Evolutionary conservation across 2,329 filamentous ascomycete genomes (phyloP), one percentile per base, ranked within the genome.

Genomic region (Apiospora rasikravindrae): DNA sequence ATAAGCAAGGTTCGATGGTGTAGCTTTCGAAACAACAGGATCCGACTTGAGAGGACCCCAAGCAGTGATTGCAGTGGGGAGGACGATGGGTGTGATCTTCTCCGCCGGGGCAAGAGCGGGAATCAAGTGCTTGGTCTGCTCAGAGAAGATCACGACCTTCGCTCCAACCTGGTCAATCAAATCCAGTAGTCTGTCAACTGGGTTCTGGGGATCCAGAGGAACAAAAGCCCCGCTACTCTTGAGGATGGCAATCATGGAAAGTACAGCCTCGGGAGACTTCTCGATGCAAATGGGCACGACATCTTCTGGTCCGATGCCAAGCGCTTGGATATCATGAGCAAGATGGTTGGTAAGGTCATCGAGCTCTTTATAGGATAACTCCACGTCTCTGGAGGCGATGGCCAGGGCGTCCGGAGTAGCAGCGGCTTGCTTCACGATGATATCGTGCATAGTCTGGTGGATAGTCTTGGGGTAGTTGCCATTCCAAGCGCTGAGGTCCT

Each of bases 331-430:
- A 16, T 69, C 29, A 8, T 51, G 67, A 24, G 45, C 67, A 0
- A 47, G 45, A 22, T 47, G 29, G 24, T 45, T 51, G 7, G 67
- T 37, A 1, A 74, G 66, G 11, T 70, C 64, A 47, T 79, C 77
- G 24, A 82, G 74, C 67, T 81, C 74, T 10, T 71, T 70, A 69
- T 82, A 81, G 0, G 79, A 79, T 16, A 82, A 29, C 3, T 75
- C 66, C 5, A 77, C 77, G 69, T 83, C 81, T 77, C 78, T 73
- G 72, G 77, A 68, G 10, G 26, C n/a, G 29, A 70, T 53, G 16
- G 69, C 69, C 24, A 16, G 44, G 7, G 57, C 70, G n/a, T 47
- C 57, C 22, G 40, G 70, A 14, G 57, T 64, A 6, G 45, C 44
- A 7, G n/a, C 10, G 29, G 68, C 44, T 14, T 69, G 68, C 26